Evolutionary conservation across 371 early-diverging fungal species (phyloP).

Genomic region (Apophysomyces trapeziformis): DNA sequence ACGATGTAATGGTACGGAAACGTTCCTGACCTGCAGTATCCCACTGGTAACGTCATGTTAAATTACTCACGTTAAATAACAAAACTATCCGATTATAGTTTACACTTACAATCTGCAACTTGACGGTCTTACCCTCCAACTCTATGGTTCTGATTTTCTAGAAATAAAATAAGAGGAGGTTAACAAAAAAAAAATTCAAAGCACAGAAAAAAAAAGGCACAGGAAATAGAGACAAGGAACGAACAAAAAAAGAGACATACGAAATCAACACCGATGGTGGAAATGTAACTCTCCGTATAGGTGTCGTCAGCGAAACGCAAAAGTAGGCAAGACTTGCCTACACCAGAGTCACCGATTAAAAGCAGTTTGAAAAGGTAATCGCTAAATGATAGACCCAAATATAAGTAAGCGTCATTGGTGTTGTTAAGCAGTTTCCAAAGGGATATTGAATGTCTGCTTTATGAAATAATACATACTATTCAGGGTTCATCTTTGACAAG

Average conservation of each 20-base stretch:
- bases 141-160: conserved; percentile 97
- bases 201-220: no score
- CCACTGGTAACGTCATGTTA: conserved; percentile 59
- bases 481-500: conserved; percentile 1
- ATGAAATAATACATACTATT: background rate
- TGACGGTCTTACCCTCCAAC: conserved; percentile 94
- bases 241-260: conserved; percentile 42
- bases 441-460: background rate
- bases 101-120: conserved; percentile 88
- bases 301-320: conserved; percentile 92
- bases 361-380: conserved; percentile 84
- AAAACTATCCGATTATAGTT: background rate
- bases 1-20: conserved; percentile 97
- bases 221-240: background rate
- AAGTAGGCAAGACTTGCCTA: conserved; percentile 96
- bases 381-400: conserved; percentile 30
- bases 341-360: conserved; percentile 96
- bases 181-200: background rate
- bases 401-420: background rate
- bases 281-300: conserved; percentile 92
- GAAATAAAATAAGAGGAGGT: background rate
- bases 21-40: conserved; percentile 99
- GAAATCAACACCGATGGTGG: conserved; percentile 99
- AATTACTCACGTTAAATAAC: background rate
- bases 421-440: background rate